Base-by-base conservation (phyloP, 108 stramenopile species). In the Cyclostephanos tholiformis region DNA sequence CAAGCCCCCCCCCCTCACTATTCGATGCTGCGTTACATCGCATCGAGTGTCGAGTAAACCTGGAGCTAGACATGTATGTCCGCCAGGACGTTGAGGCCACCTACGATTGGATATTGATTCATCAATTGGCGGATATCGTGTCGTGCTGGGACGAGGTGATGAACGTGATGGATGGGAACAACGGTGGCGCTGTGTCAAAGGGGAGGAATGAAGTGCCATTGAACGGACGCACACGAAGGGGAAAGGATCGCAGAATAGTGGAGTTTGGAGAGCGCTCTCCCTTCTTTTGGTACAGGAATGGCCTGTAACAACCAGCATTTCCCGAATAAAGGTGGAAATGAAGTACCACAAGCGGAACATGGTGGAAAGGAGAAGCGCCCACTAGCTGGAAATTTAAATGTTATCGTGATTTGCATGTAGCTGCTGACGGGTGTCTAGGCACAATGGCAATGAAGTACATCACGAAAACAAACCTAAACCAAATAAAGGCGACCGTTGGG, bases 61-160 rank as follows among this genome's bases (percentile, higher is more conserved):
- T 65, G 49, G 75, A 89, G 20, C 65, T 87, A 32, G 69, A 85
- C 16, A 62, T 84, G 41, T 78, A 87, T 48, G 80, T 89, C 3
- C 16, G 29, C 20, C 36, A 76, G 55, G 74, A 76, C 13, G 80
- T 82, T 19, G 88, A 91, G 68, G 46, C 75, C 6, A 84, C 86
- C 4, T 92, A 76, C 74, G 87, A 92, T 56, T 92, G 91, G 91
- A 84, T 92, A 58, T 52, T 92, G 57, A 72, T 75, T 0, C 84
- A 92, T 59, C 91, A 92, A 63, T 67, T 92, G 41, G 63, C 61
- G 4, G 74, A 82, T 13, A 65, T 86, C 29, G 71, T 86, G 9
- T 75, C 74, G 19, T 77, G 74, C 23, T 86, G 86, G 86, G 85
- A 83, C 69, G 80, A 74, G 53, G 29, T 74, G 61, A 74, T 79